These are phyloP conservation scores for Aspergillus intermedius DNA, from an alignment of 2,329 filamentous ascomycete species.

Conservation along the genomic window DNA sequence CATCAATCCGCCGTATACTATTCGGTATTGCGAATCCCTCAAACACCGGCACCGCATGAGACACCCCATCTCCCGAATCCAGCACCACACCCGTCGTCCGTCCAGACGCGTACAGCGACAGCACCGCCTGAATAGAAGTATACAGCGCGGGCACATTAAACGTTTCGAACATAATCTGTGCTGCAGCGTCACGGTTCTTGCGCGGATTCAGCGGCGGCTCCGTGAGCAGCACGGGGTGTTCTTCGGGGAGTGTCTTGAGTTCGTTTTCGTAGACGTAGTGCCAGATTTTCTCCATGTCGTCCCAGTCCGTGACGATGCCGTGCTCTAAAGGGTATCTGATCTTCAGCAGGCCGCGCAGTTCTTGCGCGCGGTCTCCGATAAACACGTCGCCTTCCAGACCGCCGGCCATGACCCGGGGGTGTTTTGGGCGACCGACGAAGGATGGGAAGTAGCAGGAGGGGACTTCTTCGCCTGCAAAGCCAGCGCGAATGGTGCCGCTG, in stretches of 20 bases:
- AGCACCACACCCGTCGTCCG: constrained; percentile 94
- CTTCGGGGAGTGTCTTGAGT: constrained; percentile 92
- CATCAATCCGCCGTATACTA: constrained; percentile 91
- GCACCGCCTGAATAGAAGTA: constrained; percentile 92
- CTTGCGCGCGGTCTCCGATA: constrained; percentile 85
- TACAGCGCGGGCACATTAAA: constrained; percentile 97
- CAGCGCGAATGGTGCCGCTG: constrained; percentile 92
- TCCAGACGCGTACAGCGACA: constrained; percentile 91
- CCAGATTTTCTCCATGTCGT: constrained; percentile 99
- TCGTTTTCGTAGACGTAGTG: constrained; percentile 95
- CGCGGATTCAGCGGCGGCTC: constrained; percentile 93
- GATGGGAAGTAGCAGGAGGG: constrained; percentile 97
- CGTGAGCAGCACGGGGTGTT: constrained; percentile 94
- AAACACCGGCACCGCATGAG: constrained; percentile 94
- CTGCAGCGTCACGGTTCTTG: constrained; percentile 90
- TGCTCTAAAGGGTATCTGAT: constrained; percentile 94
- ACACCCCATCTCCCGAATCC: constrained; percentile 92
- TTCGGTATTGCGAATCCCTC: constrained; percentile 96
- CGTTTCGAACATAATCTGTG: constrained; percentile 96
- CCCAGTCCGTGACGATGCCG: constrained; percentile 98
- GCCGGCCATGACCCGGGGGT: constrained; percentile 88
- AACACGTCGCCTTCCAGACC: constrained; percentile 95
- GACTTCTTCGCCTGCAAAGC: constrained; percentile 91
- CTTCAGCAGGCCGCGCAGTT: constrained; percentile 87
- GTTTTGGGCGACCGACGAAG: constrained; percentile 93